phyloP scores from a whole-genome alignment of 1,139 yeast genomes.

The Chernovozyma aurita region DNA sequence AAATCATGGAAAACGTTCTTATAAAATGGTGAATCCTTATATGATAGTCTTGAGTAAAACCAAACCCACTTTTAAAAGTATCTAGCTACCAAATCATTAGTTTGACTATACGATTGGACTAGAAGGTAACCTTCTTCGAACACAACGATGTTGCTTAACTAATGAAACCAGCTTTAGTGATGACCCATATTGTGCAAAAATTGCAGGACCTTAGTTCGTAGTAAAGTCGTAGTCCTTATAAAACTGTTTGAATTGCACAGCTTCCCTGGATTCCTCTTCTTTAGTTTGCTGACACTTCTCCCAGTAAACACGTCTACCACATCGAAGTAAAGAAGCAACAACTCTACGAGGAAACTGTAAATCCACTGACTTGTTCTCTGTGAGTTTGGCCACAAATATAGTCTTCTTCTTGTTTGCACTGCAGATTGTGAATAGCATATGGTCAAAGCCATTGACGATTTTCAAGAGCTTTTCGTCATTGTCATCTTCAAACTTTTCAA shows the following conservation, averaged over 20 bases:
- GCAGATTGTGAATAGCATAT: conserved; percentile 34
- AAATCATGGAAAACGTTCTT: no score
- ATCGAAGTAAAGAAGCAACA: conserved; percentile 53
- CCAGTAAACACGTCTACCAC: conserved; percentile 68
- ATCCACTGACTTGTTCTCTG: conserved; percentile 39
- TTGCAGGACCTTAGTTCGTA: no score
- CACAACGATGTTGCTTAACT: no score
- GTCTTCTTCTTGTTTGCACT: no score
- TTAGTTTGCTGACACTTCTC: conserved; percentile 62
- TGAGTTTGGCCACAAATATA: conserved; percentile 14
- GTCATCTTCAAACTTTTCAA: conserved; percentile 26
- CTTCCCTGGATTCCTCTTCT: conserved; percentile 56
- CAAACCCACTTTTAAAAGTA: no score
- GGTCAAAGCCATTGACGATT: conserved; percentile 33
- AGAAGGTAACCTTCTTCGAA: no score
- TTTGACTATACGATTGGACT: no score
- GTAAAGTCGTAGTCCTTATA: conserved; percentile 20
- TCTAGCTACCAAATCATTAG: no score
- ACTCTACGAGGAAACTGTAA: conserved; percentile 79
- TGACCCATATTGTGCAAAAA: no score
- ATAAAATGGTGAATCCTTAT: no score
- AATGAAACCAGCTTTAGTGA: no score
- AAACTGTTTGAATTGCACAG: conserved; percentile 50
- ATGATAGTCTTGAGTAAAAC: no score
- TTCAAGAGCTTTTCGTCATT: conserved; percentile 18